Conservation (phyloP, 495 filamentous ascomycete species). For the Talaromyces nanjingensis region DNA sequence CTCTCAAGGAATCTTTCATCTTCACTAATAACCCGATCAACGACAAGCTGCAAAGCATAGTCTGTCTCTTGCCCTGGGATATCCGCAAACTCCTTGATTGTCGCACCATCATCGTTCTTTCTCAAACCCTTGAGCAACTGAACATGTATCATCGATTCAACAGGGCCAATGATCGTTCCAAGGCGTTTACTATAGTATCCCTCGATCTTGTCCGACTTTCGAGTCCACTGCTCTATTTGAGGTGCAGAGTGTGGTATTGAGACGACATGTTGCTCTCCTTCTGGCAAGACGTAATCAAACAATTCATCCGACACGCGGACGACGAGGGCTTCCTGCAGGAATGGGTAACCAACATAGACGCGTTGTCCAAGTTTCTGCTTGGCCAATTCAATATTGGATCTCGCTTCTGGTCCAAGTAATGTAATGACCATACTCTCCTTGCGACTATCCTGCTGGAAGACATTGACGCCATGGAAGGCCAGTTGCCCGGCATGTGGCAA, state of each 20-base stretch:
- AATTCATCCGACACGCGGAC: conserved; percentile 86
- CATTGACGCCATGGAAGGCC: conserved; percentile 84
- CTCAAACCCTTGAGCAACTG: conserved; percentile 85
- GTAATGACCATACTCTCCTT: conserved; percentile 96
- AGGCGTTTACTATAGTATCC: conserved; percentile 80
- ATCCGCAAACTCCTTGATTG: conserved; percentile 85
- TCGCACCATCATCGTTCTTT: conserved; percentile 86
- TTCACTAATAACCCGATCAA: conserved; percentile 84
- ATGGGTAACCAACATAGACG: conserved; percentile 92
- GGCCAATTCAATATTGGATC: conserved; percentile 62
- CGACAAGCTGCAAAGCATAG: conserved; percentile 82
- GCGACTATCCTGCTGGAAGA: conserved; percentile 95
- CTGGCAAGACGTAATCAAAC: conserved; percentile 75
- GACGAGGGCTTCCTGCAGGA: conserved; percentile 89
- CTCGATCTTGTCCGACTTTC: conserved; percentile 79
- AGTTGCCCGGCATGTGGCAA: conserved; percentile 72
- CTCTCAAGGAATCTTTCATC: conserved; percentile 91
- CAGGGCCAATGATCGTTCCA: conserved; percentile 76
- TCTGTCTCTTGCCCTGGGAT: conserved; percentile 88
- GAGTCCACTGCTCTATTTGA: conserved; percentile 75
- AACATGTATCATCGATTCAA: conserved; percentile 85
- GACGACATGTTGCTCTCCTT: conserved; percentile 52
- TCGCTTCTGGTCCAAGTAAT: conserved; percentile 62
- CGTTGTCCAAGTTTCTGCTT: conserved; percentile 74
- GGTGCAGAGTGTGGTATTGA: conserved; percentile 64